These are phyloP conservation scores for Calonectria pseudoturangicola DNA, from an alignment of 2,329 filamentous ascomycete genomes.

Conservation along the genomic window DNA sequence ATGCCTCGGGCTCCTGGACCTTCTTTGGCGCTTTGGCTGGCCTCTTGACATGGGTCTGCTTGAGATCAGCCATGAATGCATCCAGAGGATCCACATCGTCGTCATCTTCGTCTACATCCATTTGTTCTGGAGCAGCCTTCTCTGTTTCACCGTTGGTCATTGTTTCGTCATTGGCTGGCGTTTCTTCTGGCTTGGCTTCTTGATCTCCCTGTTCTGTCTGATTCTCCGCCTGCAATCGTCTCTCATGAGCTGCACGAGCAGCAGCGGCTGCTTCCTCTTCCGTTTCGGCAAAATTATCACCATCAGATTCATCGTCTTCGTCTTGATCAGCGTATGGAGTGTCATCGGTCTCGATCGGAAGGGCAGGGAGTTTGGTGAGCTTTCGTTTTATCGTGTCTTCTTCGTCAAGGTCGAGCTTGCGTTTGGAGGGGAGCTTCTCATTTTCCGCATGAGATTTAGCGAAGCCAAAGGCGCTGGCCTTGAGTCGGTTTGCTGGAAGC, in stretches of 20 bases:
- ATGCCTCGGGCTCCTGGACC: conserved; percentile 83
- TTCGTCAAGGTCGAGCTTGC: conserved; percentile 89
- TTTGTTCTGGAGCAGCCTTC: conserved; percentile 62
- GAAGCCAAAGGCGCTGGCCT: conserved; percentile 90
- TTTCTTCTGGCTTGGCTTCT: conserved; percentile 51
- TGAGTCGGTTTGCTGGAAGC: conserved; percentile 80
- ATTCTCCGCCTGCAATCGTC: conserved; percentile 76
- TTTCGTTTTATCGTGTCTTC: conserved; percentile 92
- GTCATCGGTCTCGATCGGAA: conserved; percentile 79
- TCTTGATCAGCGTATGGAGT: conserved; percentile 77
- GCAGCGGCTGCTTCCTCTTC: conserved; percentile 93
- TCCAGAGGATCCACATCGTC: conserved; percentile 93
- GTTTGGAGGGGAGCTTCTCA: conserved; percentile 81
- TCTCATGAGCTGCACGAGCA: conserved; percentile 88
- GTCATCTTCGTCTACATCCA: conserved; percentile 77
- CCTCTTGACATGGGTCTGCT: conserved; percentile 71
- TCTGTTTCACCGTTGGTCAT: conserved; percentile 51
- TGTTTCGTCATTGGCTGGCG: conserved; percentile 55
- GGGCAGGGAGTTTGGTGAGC: conserved; percentile 90
- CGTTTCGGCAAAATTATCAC: conserved; percentile 84
- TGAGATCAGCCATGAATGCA: conserved; percentile 91
- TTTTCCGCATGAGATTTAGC: conserved; percentile 78
- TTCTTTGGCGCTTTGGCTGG: conserved; percentile 66
- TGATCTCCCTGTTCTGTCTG: conserved; percentile 66
- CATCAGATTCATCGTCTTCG: conserved; percentile 83